Evolutionary conservation across 371 early-diverging fungal genomes (phyloP).

Genomic region (Apophysomyces ossiformis): DNA sequence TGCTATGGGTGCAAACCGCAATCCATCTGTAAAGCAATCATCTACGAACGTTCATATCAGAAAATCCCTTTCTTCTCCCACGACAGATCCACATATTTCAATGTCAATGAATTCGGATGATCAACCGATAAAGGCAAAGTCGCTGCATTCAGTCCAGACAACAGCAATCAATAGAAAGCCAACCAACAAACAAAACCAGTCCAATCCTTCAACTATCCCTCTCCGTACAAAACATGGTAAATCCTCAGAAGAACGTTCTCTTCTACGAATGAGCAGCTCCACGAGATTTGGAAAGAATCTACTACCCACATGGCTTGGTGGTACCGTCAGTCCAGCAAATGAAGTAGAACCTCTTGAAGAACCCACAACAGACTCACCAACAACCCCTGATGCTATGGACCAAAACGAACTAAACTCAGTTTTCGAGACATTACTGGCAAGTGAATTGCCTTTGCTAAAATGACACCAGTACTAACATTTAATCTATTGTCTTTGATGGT

Average conservation of each 20-base stretch:
- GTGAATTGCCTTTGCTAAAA: conserved; percentile 11
- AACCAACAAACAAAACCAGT: conserved; percentile 1
- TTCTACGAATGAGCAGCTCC: conserved; percentile 36
- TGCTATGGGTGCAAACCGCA: conserved; percentile 5
- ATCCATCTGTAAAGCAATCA: conserved; percentile 10
- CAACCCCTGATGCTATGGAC: conserved; percentile 9
- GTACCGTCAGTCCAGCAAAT: conserved; percentile 15
- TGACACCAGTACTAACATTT: conserved; percentile 2
- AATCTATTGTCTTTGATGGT: background rate
- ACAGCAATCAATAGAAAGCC: conserved; percentile 4
- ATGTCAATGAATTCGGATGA: conserved; percentile 8
- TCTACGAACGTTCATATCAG: conserved; percentile 8
- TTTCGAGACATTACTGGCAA: conserved; percentile 21
- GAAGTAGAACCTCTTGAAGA: conserved; percentile 6
- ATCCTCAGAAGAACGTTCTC: conserved; percentile 18
- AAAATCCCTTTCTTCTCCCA: conserved; percentile 12
- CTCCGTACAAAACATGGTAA: conserved; percentile 6
- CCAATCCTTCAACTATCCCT: conserved; percentile 9
- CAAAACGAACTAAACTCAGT: conserved; percentile 7
- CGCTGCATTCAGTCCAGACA: conserved; percentile 3
- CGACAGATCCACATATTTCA: background rate
- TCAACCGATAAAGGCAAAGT: conserved; percentile 1
- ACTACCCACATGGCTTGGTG: conserved; percentile 47
- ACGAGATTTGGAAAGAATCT: conserved; percentile 47
- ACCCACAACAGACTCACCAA: conserved; percentile 5